Conservation (phyloP, 2,329 filamentous ascomycete species). For the Podosphaera leucotricha region DNA sequence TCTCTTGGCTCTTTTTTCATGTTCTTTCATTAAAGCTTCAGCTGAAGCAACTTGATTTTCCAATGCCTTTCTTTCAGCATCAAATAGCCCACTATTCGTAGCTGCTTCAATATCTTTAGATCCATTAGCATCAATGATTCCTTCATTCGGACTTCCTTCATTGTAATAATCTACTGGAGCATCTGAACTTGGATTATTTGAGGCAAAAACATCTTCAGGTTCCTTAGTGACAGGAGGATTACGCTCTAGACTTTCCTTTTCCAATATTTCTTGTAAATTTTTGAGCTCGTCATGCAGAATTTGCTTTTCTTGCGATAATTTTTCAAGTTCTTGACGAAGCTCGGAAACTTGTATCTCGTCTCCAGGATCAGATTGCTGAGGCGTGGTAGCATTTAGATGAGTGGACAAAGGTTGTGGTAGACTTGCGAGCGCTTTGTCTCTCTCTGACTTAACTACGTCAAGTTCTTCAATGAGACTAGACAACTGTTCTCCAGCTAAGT, state of each 20-base stretch:
- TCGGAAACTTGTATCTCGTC: slow-evolving; percentile 26
- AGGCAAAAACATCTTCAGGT: slow-evolving; percentile 22
- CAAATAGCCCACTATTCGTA: slow-evolving; percentile 19
- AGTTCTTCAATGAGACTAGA: slow-evolving; percentile 18
- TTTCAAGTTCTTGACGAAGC: slow-evolving; percentile 37
- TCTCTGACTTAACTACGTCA: slow-evolving; percentile 19
- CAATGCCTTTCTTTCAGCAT: slow-evolving; percentile 17
- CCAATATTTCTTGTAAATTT: slow-evolving; percentile 32
- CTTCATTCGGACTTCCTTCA: slow-evolving; percentile 33
- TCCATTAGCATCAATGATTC: slow-evolving; percentile 6
- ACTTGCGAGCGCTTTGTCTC: slow-evolving; percentile 20
- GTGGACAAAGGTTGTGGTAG: slow-evolving; percentile 7
- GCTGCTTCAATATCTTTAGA: neutral
- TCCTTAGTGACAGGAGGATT: slow-evolving; percentile 22
- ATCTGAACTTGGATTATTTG: slow-evolving; percentile 11
- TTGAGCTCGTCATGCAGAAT: slow-evolving; percentile 40
- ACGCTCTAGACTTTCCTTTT: slow-evolving; percentile 35
- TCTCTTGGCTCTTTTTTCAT: slow-evolving; percentile 32
- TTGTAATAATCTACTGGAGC: slow-evolving; percentile 23
- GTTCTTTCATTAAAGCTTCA: slow-evolving; percentile 25
- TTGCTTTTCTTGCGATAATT: slow-evolving; percentile 42
- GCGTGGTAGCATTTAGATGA: slow-evolving; percentile 21
- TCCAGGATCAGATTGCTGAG: slow-evolving; percentile 26
- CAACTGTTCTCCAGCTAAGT: slow-evolving; percentile 17
- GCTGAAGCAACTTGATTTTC: neutral